Conservation (phyloP, 805 yeast species). For the Wickerhamiella lipophila region DNA sequence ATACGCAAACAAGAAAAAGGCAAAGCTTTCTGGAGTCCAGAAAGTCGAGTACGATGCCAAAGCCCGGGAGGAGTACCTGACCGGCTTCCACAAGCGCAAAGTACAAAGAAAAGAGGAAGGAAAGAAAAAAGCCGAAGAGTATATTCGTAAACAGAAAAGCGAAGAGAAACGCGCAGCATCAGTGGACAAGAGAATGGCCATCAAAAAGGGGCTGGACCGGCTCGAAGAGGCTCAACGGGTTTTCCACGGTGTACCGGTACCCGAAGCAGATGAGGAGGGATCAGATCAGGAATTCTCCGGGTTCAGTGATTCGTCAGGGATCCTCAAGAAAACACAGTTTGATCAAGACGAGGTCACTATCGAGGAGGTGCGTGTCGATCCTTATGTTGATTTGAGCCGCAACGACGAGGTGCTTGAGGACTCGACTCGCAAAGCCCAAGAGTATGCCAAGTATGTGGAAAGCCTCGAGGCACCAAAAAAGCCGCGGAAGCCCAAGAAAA, state of each 20-base stretch:
- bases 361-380: slow-evolving; percentile 44
- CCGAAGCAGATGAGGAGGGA: too few relatives aligned
- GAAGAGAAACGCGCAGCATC: slow-evolving; percentile 64
- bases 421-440: slow-evolving; percentile 66
- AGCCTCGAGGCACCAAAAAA: slow-evolving; percentile 26
- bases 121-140: slow-evolving; percentile 59
- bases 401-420: slow-evolving; percentile 59
- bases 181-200: slow-evolving; percentile 50
- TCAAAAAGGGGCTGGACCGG: slow-evolving; percentile 37
- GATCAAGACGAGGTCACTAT: slow-evolving; percentile 39
- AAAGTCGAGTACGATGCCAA: slow-evolving; percentile 78
- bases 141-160: slow-evolving; percentile 54
- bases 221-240: slow-evolving; percentile 42
- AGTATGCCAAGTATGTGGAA: slow-evolving; percentile 62
- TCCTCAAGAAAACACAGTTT: slow-evolving; percentile 30
- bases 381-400: slow-evolving; percentile 54
- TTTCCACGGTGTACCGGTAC: slow-evolving; percentile 26
- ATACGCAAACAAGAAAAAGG: slow-evolving; percentile 54
- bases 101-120: slow-evolving; percentile 81
- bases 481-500: slow-evolving; percentile 33
- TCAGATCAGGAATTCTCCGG: slow-evolving; percentile 33
- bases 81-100: slow-evolving; percentile 94
- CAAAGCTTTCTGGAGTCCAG: slow-evolving; percentile 42
- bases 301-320: slow-evolving; percentile 33
- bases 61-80: slow-evolving; percentile 54